These are phyloP conservation scores for Lepidium sativum DNA, from an alignment of 345 rosid genomes.

Conservation along the genomic window DNA sequence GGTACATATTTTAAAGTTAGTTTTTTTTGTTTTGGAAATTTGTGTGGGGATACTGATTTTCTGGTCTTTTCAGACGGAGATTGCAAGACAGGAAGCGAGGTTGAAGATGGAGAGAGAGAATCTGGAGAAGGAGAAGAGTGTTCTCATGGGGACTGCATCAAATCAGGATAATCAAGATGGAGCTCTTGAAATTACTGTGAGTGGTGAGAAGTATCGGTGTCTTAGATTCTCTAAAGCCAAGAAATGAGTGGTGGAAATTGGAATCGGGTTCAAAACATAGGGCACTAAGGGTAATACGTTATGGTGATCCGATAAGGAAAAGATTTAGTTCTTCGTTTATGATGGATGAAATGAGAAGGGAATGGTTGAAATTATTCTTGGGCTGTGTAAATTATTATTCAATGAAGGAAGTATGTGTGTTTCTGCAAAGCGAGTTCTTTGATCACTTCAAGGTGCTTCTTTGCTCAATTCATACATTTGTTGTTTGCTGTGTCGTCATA, in stretches of 20 bases:
- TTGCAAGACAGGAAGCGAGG: constrained; percentile 89
- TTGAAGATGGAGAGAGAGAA: constrained; percentile 93
- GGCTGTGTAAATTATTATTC: constrained; percentile 1
- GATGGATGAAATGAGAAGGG: constrained; percentile 7
- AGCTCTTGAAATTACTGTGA: constrained; percentile 93
- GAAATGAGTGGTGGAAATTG: constrained; percentile 34
- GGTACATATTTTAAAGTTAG: constrained; percentile 18
- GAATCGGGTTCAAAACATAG: not conserved
- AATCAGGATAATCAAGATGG: constrained; percentile 96
- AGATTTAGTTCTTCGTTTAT: not conserved
- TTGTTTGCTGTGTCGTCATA: not conserved
- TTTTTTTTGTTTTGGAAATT: not conserved
- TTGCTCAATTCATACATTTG: not conserved
- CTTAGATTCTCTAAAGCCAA: constrained; percentile 92
- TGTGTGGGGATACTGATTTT: not conserved
- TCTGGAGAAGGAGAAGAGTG: constrained; percentile 94
- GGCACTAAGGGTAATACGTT: not conserved
- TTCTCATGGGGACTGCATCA: constrained; percentile 93
- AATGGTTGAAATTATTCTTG: not conserved
- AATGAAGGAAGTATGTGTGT: constrained; percentile 6
- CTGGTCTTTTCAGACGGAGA: constrained; percentile 53
- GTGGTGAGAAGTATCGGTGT: constrained; percentile 90
- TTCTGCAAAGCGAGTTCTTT: not conserved
- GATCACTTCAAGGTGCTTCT: constrained; percentile 1
- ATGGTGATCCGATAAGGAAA: not conserved